These are phyloP conservation scores for Ambrosiella xylebori DNA, from an alignment of 2,329 filamentous ascomycete genomes.

Conservation along the genomic window DNA sequence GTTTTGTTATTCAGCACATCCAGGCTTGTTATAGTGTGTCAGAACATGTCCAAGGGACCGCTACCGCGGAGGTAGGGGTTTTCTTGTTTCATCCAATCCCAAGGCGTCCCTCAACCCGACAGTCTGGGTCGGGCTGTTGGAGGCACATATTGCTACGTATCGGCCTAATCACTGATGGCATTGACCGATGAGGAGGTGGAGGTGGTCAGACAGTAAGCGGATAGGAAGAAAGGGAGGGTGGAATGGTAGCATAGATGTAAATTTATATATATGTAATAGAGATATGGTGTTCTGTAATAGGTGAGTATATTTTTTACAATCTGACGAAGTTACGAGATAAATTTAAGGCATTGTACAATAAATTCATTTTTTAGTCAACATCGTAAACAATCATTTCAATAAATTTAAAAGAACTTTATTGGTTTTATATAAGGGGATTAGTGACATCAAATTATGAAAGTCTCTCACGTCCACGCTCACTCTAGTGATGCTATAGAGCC, in stretches of 20 bases:
- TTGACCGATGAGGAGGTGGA: background rate
- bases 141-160: background rate
- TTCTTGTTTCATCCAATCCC: background rate
- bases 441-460: too few species aligned
- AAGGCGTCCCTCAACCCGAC: background rate
- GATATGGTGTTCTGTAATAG: background rate
- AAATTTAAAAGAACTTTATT: too few species aligned
- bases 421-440: too few species aligned
- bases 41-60: background rate
- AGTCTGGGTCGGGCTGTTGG: slow-evolving; percentile 1
- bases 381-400: too few species aligned
- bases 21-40: background rate
- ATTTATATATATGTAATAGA: background rate
- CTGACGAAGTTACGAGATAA: background rate
- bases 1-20: background rate
- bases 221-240: background rate
- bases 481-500: too few species aligned
- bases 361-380: background rate
- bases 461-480: too few species aligned
- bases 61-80: background rate
- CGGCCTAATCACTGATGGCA: background rate
- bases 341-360: too few species aligned
- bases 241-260: background rate
- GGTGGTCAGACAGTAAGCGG: background rate
- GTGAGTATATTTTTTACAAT: background rate